Evolutionary conservation across 2,329 filamentous ascomycete genomes (phyloP).

Genomic region (Nemania serpens): DNA sequence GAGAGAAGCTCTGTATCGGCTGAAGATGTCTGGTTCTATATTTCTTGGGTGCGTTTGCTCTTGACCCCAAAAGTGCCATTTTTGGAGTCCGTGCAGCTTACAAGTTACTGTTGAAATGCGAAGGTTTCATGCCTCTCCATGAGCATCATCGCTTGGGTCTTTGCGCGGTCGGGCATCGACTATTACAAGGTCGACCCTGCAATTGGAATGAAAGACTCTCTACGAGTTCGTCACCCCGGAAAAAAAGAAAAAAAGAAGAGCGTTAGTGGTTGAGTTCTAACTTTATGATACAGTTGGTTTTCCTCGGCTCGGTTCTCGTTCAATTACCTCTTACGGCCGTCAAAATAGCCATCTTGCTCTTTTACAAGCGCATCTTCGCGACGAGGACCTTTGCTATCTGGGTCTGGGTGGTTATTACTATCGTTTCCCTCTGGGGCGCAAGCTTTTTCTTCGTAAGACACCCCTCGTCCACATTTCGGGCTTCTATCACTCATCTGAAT

Average conservation of each 20-base stretch:
- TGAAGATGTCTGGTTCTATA: not conserved
- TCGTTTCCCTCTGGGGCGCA: not conserved
- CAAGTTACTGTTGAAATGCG: not conserved
- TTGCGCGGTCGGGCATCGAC: not conserved
- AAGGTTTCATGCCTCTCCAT: not conserved
- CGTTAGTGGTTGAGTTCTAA: too few relatives aligned
- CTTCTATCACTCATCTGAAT: not conserved
- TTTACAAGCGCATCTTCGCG: conserved; percentile 22
- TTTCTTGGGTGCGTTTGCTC: not conserved
- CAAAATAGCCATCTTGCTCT: conserved; percentile 26
- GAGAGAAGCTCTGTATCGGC: not conserved
- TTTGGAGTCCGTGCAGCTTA: not conserved
- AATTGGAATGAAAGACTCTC: not conserved
- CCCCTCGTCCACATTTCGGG: not conserved
- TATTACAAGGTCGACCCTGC: not conserved
- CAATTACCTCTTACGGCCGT: conserved; percentile 13
- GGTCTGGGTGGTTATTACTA: not conserved
- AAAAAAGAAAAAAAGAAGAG: not conserved
- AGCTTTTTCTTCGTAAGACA: not conserved
- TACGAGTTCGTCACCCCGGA: not conserved
- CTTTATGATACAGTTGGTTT: too few relatives aligned
- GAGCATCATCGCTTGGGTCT: not conserved
- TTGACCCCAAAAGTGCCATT: not conserved
- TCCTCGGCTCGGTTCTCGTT: too few relatives aligned
- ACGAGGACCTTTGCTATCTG: not conserved